Percentiles rank a stretch among this genome's conserved stretches.
phyloP scores from a whole-genome alignment of 306 rosid species.

The Astragalus membranaceus region DNA sequence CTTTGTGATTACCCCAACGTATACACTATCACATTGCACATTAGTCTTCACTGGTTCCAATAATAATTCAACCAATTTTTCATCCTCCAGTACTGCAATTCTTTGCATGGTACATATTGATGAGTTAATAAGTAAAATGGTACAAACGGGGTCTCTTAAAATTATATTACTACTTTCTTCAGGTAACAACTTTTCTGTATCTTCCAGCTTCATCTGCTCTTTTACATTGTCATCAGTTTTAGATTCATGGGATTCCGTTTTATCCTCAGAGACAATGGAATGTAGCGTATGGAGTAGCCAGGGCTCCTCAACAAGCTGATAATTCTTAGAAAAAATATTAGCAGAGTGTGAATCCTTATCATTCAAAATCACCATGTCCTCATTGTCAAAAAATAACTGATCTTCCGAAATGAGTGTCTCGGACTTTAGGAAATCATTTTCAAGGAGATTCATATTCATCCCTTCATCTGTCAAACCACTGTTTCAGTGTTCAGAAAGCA shows the following conservation, averaged over 20 bases:
- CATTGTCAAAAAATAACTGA: slow-evolving; percentile 30
- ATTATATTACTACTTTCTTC: slow-evolving; percentile 39
- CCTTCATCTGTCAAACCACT: slow-evolving; percentile 95
- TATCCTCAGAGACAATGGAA: slow-evolving; percentile 34
- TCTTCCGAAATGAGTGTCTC: slow-evolving; percentile 32
- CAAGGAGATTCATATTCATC: slow-evolving; percentile 35
- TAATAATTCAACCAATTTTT: slow-evolving; percentile 73
- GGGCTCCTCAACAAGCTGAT: slow-evolving; percentile 86
- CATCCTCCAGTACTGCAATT: slow-evolving; percentile 89
- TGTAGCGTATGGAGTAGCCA: slow-evolving; percentile 54
- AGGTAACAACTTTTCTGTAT: slow-evolving; percentile 39
- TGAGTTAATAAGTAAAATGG: slow-evolving; percentile 72
- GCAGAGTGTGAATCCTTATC: slow-evolving; percentile 32
- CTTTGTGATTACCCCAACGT: slow-evolving; percentile 76
- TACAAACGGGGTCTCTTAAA: slow-evolving; percentile 51
- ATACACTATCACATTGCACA: slow-evolving; percentile 91
- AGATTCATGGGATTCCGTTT: slow-evolving; percentile 30
- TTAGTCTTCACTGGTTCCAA: slow-evolving; percentile 90
- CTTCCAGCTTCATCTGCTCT: slow-evolving; percentile 42
- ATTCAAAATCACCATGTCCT: slow-evolving; percentile 21
- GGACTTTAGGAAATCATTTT: slow-evolving; percentile 39
- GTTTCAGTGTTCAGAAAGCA: slow-evolving; percentile 99
- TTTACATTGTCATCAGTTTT: slow-evolving; percentile 27
- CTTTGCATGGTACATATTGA: slow-evolving; percentile 98
- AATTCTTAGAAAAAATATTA: slow-evolving; percentile 32